Conservation (phyloP, 345 rosid genomes). For the Pistacia vera region DNA sequence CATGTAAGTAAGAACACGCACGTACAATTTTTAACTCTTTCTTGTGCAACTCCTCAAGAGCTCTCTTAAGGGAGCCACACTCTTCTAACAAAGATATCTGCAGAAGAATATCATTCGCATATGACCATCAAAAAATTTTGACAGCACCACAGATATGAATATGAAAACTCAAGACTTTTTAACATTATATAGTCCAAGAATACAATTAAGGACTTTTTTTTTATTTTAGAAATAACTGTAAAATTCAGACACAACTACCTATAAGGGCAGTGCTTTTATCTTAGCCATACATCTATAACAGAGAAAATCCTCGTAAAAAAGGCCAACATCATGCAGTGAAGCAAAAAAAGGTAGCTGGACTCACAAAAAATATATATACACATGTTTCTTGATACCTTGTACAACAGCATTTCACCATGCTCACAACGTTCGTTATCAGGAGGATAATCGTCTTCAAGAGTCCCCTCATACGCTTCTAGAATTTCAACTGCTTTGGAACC, state of each 20-base stretch:
- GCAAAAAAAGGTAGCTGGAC: neutral
- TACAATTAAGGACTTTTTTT: no score
- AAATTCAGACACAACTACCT: no score
- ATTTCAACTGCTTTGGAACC: constrained; percentile 96
- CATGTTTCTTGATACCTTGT: constrained; percentile 61
- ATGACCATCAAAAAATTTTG: neutral
- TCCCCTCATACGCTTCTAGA: constrained; percentile 98
- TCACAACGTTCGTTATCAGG: constrained; percentile 96
- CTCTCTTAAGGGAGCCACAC: constrained; percentile 63
- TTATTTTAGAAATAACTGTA: no score
- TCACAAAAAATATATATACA: neutral
- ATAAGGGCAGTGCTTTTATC: no score
- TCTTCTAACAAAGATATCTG: constrained; percentile 95
- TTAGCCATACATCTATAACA: no score
- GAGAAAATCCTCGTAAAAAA: neutral
- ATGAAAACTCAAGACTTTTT: neutral
- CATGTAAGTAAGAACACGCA: neutral
- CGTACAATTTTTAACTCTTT: constrained; percentile 81
- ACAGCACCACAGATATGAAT: neutral
- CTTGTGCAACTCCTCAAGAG: constrained; percentile 81
- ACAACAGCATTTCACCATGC: constrained; percentile 97
- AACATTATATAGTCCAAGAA: neutral
- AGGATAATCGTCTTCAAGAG: constrained; percentile 96
- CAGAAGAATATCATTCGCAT: constrained; percentile 16
- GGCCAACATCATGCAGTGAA: neutral